Conservation (phyloP, 345 rosid species). For the Gossypium arboreum region DNA sequence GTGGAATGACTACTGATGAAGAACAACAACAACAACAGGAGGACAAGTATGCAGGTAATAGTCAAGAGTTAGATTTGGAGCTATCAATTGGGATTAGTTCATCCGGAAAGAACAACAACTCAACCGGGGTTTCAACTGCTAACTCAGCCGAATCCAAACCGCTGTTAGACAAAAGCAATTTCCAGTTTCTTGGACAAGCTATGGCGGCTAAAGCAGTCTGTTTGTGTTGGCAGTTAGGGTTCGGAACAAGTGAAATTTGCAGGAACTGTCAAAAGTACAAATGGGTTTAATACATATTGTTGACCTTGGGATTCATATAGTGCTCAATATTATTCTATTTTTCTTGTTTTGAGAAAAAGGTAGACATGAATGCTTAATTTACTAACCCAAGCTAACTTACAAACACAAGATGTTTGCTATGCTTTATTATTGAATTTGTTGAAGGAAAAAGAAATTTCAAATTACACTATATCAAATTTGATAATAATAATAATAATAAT, state of each 20-base stretch:
- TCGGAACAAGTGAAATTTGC: conserved; percentile 33
- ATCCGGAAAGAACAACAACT: background rate
- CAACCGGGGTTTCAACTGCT: conserved; percentile 9
- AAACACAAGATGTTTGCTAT: background rate
- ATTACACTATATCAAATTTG: too few species aligned
- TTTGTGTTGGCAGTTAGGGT: conserved; percentile 50
- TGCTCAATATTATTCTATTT: background rate
- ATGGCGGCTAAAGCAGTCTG: conserved; percentile 28
- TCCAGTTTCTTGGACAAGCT: conserved; percentile 12
- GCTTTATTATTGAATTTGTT: background rate
- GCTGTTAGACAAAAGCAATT: background rate
- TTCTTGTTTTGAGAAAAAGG: background rate
- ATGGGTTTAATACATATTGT: conserved; percentile 30
- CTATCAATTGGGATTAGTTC: conserved; percentile 43
- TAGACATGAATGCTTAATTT: background rate
- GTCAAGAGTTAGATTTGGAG: conserved; percentile 41
- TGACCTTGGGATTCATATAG: conserved; percentile 11
- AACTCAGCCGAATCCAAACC: conserved; percentile 45
- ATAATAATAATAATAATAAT: too few species aligned
- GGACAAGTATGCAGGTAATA: conserved; percentile 14
- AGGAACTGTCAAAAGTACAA: conserved; percentile 32
- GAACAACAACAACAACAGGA: conserved; percentile 17
- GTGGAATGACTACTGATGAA: conserved; percentile 57
- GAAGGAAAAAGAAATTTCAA: too few species aligned
- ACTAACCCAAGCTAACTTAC: background rate